Percentiles rank a stretch among this genome's conserved stretches.
These are phyloP conservation scores for Aechmea fasciata DNA, from an alignment of 176 grass and related monocot species.

Conservation along the genomic window DNA sequence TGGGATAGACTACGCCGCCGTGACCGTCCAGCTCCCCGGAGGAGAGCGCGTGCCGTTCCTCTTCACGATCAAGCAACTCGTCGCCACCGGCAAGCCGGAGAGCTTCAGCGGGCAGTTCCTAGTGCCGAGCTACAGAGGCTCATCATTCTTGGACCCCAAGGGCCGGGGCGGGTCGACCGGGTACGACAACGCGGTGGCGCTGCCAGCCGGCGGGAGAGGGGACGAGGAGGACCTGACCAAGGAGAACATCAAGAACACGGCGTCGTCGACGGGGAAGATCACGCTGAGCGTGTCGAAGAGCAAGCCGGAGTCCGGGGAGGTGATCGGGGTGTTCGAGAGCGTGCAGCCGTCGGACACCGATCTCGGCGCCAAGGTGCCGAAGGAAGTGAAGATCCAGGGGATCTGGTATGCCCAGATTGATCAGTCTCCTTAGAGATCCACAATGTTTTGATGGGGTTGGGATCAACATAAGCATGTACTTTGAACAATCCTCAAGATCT, in stretches of 20 bases:
- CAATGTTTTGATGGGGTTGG: too few relatives aligned
- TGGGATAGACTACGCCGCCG: conserved; percentile 76
- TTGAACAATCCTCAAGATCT: too few relatives aligned
- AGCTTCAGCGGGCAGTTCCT: conserved; percentile 71
- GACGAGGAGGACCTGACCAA: conserved; percentile 78
- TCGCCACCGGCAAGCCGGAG: conserved; percentile 70
- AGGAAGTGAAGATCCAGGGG: conserved; percentile 90
- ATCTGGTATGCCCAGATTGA: conserved; percentile 82
- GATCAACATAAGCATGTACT: too few relatives aligned
- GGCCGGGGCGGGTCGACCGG: conserved; percentile 70
- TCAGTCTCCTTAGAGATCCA: neutral
- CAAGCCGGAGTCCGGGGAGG: conserved; percentile 53
- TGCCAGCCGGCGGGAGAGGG: conserved; percentile 74
- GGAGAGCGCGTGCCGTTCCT: conserved; percentile 84
- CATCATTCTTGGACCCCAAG: conserved; percentile 84
- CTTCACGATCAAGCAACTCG: conserved; percentile 81
- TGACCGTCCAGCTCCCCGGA: conserved; percentile 68
- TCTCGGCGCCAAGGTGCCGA: conserved; percentile 68
- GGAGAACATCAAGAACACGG: conserved; percentile 74
- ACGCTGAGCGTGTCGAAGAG: conserved; percentile 70
- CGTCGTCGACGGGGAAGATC: conserved; percentile 54
- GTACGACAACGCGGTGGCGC: conserved; percentile 73
- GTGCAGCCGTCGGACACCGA: conserved; percentile 80
- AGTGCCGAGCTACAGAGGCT: conserved; percentile 70
- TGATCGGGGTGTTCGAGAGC: conserved; percentile 80